Evolutionary conservation across 1,284 basidiomycete genomes (phyloP), one percentile per base, ranked within the genome.

Genomic region (Microbotryum violaceum): DNA sequence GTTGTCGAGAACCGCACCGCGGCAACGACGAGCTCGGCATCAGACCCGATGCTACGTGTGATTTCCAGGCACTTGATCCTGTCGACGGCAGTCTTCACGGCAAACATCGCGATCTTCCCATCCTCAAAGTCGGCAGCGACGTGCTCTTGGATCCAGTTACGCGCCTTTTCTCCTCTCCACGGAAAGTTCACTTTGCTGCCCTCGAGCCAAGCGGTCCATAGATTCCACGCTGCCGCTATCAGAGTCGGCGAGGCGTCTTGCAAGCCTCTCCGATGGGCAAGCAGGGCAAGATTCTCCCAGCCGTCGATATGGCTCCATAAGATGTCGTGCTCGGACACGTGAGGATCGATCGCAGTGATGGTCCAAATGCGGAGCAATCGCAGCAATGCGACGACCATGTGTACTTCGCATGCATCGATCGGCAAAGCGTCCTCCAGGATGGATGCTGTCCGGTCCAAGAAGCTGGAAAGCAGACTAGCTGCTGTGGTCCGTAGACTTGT

Each of bases 241-340:
- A 81, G 75, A 6, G 78, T 37, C 23, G 8, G 21, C n/a, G 25
- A 29, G 20, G 51, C 51, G 23, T 53, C 49, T 33, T 48, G 4
- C 6, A n/a, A 27, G 20, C 52, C 50, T 46, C 44, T 29, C n/a
- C 25, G 25, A 25, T 29, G 8, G 16, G 25, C 25, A 29, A 29
- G 16, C 25, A 82, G 68, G 2, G 85, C 74, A 51, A 88, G 84
- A 1, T 80, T 78, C 16, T 76, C 79, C 90, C 90, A 94, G 0
- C 81, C 82, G 81, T 71, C 76, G 6, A 93, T 79, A 71, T 92
- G 90, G 58, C 85, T 89, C 93, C 92, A 97, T 4, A 88, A 78
- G 52, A 97, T 84, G 62, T 91, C 90, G 74, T 97, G 92, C 20
- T 80, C 80, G 8, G 91, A 93, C 61, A 82, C 79, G 74, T 97